A percentile compares a stretch with the other conserved stretches of the same genome.
phyloP scores from a whole-genome alignment of 352 stramenopile genomes.

The Pythium oligandrum region DNA sequence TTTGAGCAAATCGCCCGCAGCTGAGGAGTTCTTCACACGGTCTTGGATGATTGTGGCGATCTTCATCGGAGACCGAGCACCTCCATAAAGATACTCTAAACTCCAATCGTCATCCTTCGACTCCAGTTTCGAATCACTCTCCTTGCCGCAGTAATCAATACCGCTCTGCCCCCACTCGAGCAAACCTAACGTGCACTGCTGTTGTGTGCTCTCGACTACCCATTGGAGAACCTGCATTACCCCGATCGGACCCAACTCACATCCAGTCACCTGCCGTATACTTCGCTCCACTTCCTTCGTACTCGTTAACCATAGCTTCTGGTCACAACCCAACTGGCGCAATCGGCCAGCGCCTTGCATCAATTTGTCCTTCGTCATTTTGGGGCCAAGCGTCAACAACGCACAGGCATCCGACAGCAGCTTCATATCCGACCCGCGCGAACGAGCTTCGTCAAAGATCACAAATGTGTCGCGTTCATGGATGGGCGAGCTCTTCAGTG shows the following conservation, averaged over 20 bases:
- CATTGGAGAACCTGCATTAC: slow-evolving; percentile 67
- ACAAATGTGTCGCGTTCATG: slow-evolving; percentile 81
- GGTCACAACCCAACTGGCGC: slow-evolving; percentile 61
- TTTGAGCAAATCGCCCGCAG: background rate
- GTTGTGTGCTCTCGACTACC: slow-evolving; percentile 83
- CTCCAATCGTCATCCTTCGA: slow-evolving; percentile 46
- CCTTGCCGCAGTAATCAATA: slow-evolving; percentile 49
- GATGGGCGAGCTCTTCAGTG: slow-evolving; percentile 62
- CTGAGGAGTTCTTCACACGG: background rate
- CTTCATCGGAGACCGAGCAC: slow-evolving; percentile 16
- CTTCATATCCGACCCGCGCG: slow-evolving; percentile 88
- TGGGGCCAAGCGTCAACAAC: slow-evolving; percentile 79
- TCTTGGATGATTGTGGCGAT: slow-evolving; percentile 30
- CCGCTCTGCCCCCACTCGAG: slow-evolving; percentile 79
- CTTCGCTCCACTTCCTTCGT: slow-evolving; percentile 63
- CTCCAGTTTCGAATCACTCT: slow-evolving; percentile 12
- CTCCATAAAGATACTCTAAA: slow-evolving; percentile 33
- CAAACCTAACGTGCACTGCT: slow-evolving; percentile 51
- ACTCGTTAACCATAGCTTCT: slow-evolving; percentile 69
- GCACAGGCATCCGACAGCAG: slow-evolving; percentile 54
- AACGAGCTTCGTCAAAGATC: slow-evolving; percentile 90
- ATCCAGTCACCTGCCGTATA: slow-evolving; percentile 23
- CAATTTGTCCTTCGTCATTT: slow-evolving; percentile 89
- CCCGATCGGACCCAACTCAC: slow-evolving; percentile 10
- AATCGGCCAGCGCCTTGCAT: slow-evolving; percentile 90